Evolutionary conservation across 1,139 yeast species (phyloP), one percentile per base, ranked within the genome.

Genomic region (Kodamaea derodonti): DNA sequence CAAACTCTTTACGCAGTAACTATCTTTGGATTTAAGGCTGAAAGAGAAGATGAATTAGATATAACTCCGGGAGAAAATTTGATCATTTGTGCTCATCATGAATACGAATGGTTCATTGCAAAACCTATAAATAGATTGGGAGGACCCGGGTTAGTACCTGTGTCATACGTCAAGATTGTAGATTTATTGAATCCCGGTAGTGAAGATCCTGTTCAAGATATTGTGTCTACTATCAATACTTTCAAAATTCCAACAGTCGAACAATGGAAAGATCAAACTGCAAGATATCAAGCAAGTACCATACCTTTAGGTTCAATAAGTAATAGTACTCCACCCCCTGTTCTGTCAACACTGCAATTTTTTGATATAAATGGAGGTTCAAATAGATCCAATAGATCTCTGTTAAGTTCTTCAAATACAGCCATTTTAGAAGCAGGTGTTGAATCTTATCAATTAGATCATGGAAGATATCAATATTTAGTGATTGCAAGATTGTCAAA

Each of bases 101-200:
- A 87, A 40, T 86, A 73, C 47, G 98, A 92, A 60, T 92, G 98
- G 98, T 90, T 88, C 52, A 94, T 92, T 39, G 97, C 97, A 11
- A 92, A 92, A 56, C 97, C 97, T 6, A 85, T 92, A 35, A 95
- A 94, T 42, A 70, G 97, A 35, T 69, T 92, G 33, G 98, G 98
- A 12, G 98, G 97, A 0, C 97, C 97, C 0, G 98, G 98, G 1
- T 69, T 92, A 38, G 95, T 92, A 10, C 98, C 98, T 0, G 94
- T 86, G 3, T 78, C 87, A 18, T 92, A 85, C 54, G 95, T 92
- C 22, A 85, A 86, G 52, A 76, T 92, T 31, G 78, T 92, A 28
- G 95, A 92, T 56, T 73, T 88, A 40, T 68, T 80, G 24, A 62
- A 65, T 35, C 65, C 70, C 2, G 31, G 50, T 12, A 68, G 85